phyloP scores from a whole-genome alignment of 805 yeast genomes.

The Teunomyces barrocoloradensis region DNA sequence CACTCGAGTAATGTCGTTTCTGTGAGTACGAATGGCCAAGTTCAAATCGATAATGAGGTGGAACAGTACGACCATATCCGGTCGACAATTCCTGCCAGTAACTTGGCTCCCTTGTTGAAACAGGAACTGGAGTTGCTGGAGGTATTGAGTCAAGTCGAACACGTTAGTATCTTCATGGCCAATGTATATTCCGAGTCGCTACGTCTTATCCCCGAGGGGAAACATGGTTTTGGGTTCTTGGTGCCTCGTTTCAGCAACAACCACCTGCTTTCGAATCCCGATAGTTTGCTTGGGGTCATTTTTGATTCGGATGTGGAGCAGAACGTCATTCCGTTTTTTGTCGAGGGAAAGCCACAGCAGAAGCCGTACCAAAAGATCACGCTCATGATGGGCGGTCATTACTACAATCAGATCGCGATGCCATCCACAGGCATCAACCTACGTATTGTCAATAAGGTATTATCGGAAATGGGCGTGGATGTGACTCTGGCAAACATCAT shows the following conservation, averaged over 20 bases:
- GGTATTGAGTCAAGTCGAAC: slow-evolving; percentile 25
- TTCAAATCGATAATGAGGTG: not conserved
- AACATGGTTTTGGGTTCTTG: slow-evolving; percentile 82
- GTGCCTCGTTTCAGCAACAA: slow-evolving; percentile 51
- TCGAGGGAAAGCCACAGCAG: not conserved
- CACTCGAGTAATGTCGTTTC: slow-evolving; percentile 23
- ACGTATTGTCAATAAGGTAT: slow-evolving; percentile 24
- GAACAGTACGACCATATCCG: slow-evolving; percentile 53
- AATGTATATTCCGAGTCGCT: slow-evolving; percentile 50
- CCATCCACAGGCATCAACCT: slow-evolving; percentile 29
- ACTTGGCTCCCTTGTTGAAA: slow-evolving; percentile 33
- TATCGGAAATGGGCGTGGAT: slow-evolving; percentile 25
- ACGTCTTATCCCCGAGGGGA: slow-evolving; percentile 30
- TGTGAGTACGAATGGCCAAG: slow-evolving; percentile 18
- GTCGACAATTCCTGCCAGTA: slow-evolving; percentile 51
- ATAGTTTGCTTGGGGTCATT: slow-evolving; percentile 75
- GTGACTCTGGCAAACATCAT: slow-evolving; percentile 20
- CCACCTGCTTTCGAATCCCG: slow-evolving; percentile 37
- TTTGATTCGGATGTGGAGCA: slow-evolving; percentile 85
- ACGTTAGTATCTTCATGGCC: slow-evolving; percentile 57
- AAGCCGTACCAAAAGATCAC: slow-evolving; percentile 68
- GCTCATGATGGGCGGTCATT: slow-evolving; percentile 88
- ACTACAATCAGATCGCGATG: slow-evolving; percentile 26
- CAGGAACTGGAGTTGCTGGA: slow-evolving; percentile 16
- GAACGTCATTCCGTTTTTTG: slow-evolving; percentile 24